Percentiles rank a stretch among this genome's conserved stretches.
These are phyloP conservation scores for Meyerozyma carpophila DNA, from an alignment of 1,139 yeast genomes.

Conservation along the genomic window DNA sequence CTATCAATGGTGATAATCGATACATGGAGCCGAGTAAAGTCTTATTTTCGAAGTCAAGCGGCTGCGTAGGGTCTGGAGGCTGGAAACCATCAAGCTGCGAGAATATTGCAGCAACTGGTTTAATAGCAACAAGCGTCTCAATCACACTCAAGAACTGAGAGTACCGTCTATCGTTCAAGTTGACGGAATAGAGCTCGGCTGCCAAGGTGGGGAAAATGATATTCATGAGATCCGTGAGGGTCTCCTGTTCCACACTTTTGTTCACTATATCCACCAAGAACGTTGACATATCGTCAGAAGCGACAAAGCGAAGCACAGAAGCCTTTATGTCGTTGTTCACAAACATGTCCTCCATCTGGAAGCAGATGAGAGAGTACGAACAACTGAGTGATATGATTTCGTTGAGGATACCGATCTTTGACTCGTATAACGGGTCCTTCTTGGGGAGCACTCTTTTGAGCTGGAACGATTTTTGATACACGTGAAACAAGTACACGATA, in stretches of 20 bases:
- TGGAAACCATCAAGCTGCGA: constrained; percentile 53
- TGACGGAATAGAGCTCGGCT: constrained; percentile 21
- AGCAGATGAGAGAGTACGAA: constrained; percentile 65
- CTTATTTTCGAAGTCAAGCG: constrained; percentile 48
- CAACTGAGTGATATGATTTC: constrained; percentile 51
- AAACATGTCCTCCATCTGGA: constrained; percentile 69
- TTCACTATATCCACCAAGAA: constrained; percentile 55
- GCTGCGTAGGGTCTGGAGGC: constrained; percentile 39
- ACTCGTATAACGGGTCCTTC: constrained; percentile 32
- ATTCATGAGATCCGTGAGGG: constrained; percentile 54
- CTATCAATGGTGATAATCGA: constrained; percentile 65
- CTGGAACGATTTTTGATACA: constrained; percentile 37
- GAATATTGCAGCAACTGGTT: constrained; percentile 57
- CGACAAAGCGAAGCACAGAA: constrained; percentile 21
- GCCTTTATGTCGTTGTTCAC: constrained; percentile 29
- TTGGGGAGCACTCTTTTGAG: constrained; percentile 36
- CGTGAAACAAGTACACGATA: constrained; percentile 40
- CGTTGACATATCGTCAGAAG: constrained; percentile 38
- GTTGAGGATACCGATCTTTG: constrained; percentile 36
- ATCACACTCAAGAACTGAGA: constrained; percentile 47
- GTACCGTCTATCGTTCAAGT: constrained; percentile 44
- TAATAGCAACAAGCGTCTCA: constrained; percentile 57
- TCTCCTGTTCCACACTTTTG: constrained; percentile 62
- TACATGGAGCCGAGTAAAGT: constrained; percentile 77
- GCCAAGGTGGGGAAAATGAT: constrained; percentile 48